Conservation (phyloP, 805 yeast species). For the Scheffersomyces coipomensis region DNA sequence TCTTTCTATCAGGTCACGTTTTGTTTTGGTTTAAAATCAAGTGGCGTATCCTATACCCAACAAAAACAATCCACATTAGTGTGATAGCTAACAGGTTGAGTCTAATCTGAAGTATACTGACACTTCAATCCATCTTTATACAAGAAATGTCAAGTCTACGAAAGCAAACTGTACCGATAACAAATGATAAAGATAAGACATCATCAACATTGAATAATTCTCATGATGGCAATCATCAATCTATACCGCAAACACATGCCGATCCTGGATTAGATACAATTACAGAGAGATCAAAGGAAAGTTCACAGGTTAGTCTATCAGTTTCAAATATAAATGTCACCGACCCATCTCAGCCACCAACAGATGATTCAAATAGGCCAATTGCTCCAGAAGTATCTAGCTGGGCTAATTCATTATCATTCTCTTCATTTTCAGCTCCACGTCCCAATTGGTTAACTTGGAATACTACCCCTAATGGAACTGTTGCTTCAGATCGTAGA, state of each 20-base stretch:
- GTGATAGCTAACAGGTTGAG: no score
- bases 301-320: not conserved
- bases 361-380: not conserved
- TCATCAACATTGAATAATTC: not conserved
- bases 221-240: not conserved
- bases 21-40: no score
- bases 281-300: constrained; percentile 4
- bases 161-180: not conserved
- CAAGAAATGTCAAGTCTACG: not conserved
- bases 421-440: not conserved
- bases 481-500: not conserved
- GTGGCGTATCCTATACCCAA: no score
- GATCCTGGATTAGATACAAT: constrained; percentile 1
- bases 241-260: no score
- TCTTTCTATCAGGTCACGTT: no score
- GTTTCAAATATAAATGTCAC: no score
- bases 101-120: no score
- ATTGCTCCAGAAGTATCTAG: not conserved
- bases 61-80: no score
- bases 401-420: not conserved
- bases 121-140: not conserved
- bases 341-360: not conserved
- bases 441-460: not conserved
- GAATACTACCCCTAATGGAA: not conserved
- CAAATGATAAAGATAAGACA: not conserved